Base-by-base conservation (phyloP, 352 stramenopile species). In the Phytophthora pinifolia region DNA sequence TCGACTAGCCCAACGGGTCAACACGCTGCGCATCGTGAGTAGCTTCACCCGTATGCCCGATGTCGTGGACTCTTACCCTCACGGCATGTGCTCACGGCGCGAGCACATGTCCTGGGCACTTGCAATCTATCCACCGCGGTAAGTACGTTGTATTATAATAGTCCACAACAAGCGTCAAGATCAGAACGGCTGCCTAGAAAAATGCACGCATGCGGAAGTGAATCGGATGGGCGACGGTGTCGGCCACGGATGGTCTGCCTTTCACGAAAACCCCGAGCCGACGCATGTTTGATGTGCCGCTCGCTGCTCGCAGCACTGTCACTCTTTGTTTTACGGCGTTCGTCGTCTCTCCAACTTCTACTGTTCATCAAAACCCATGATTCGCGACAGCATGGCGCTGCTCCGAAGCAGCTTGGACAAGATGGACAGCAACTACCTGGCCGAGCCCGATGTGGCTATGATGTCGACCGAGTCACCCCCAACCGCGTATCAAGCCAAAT, bases 361-460 rank as follows among this genome's bases (percentile, higher is more conserved):
- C 25, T n/a, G n/a, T n/a, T n/a, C n/a, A n/a, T 9, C 7, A 27
- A 46, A 39, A 35, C 5, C 2, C 17, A 65, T 65, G 56, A 37
- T 49, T 50, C 56, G 56, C 8, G 56, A 65, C 43, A 65, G 56
- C 31, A 32, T 59, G 9, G 56, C 51, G 30, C 58, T 67, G 27
- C 20, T 67, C 41, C 52, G 59, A 31, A 35, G 44, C 25, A 62
- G 59, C 34, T 47, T 54, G 27, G n/a, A 38, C 39, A 67, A 67
- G 46, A 30, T 67, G 45, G 59, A 72, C 20, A 59, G 49, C 45
- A 62, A 49, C 36, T 72, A 72, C 25, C 22, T 69, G n/a, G 59
- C 36, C 8, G 63, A 72, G 25, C 46, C 58, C 6, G 63, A 72
- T 27, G 50, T 72, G 44, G 44, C 38, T 30, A 69, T 69, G 54